Evolutionary conservation across 495 filamentous ascomycete species (phyloP), one percentile per base, ranked within the genome.

Genomic region (Neurospora tetrasperma): DNA sequence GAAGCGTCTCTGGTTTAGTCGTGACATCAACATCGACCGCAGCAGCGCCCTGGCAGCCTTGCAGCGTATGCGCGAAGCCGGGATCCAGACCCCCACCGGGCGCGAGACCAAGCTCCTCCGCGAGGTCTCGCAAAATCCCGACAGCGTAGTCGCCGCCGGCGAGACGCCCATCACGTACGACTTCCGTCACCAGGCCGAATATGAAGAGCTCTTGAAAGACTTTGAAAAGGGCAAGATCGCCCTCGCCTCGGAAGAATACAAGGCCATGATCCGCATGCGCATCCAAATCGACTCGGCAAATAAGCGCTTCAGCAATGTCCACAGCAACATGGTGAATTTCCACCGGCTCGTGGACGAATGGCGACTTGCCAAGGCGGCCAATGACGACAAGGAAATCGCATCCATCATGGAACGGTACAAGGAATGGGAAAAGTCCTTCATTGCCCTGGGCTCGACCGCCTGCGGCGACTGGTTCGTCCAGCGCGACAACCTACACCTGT

Each of bases 401-500:
- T 7, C 2, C 5, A 16, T 66, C 54, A 66, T 66, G 54, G 11
- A 16, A 77, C 1, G 44, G 70, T 39, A 38, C 16, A 73, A 40
- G 35, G 74, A 79, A 35, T 46, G 31, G 3, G 76, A 74, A 42
- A 62, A 72, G 5, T 42, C 62, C 1, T 0, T 81, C 14, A 10
- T 70, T 4, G 48, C 12, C 6, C 18, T 76, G 16, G 71, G 77
- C 16, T 62, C 70, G 9, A 71, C 72, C 20, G 40, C 73, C 11
- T 69, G 74, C 39, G 73, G 73, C 54, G 70, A 83, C 48, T 79
- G 77, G 70, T 16, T 78, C 4, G 78, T 80, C 16, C 74, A 78
- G 48, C 82, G 81, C 62, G 87, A 89, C 75, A 88, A 88, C 72
- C 76, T 82, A 42, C 79, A 84, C 69, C 71, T 81, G 20, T 82